Evolutionary conservation across 768 basidiomycete genomes (phyloP).

Genomic region (Dacryopinax primogenitus): DNA sequence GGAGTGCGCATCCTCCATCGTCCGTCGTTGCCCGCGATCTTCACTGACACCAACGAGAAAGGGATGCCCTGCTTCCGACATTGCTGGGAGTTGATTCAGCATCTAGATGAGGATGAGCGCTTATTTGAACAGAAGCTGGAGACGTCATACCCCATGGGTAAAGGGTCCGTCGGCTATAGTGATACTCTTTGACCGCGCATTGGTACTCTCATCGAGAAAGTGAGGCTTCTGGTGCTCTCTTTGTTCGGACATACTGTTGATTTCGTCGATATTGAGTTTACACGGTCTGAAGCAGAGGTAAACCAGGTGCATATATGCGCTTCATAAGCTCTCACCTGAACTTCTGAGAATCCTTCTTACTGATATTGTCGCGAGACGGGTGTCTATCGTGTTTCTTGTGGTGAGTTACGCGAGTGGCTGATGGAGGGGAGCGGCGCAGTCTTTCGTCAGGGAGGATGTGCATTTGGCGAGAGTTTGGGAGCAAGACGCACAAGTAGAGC

Average conservation of each 20-base stretch:
- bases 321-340: not conserved
- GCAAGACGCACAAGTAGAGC: not conserved
- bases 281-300: not conserved
- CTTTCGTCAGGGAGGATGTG: constrained; percentile 1
- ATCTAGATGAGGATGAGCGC: constrained; percentile 31
- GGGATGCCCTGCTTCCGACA: constrained; percentile 34
- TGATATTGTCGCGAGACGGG: not conserved
- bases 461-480: not conserved
- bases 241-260: constrained; percentile 7
- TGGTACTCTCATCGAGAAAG: constrained; percentile 25
- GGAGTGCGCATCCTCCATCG: constrained; percentile 96
- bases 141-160: constrained; percentile 56
- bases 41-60: constrained; percentile 69
- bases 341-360: not conserved
- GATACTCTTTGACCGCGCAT: constrained; percentile 71
- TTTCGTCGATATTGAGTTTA: constrained; percentile 7
- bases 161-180: constrained; percentile 61
- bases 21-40: constrained; percentile 78
- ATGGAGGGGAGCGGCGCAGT: not conserved
- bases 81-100: constrained; percentile 60
- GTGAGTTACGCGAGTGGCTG: not conserved
- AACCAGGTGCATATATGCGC: not conserved
- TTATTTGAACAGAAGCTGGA: not conserved
- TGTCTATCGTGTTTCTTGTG: not conserved
- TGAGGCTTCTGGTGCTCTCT: not conserved